Percentiles rank a stretch among this genome's conserved stretches.
Evolutionary conservation across 805 yeast species (phyloP).

Genomic region (Yamadazyma phyllophila): DNA sequence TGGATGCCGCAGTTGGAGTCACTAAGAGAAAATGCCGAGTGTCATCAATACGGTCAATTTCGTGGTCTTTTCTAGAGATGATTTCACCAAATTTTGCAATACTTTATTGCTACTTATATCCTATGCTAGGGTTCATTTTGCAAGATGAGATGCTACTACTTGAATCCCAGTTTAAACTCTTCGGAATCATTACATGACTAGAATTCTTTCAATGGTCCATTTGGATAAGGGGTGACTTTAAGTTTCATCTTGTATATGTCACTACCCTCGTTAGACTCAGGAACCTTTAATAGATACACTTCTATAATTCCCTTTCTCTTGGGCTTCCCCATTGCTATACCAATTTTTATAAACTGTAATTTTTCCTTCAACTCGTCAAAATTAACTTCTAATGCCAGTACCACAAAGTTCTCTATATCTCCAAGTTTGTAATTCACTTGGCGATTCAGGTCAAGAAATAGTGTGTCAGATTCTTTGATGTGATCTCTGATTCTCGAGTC

Average conservation of each 20-base stretch:
- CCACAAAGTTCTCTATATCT: conserved; percentile 13
- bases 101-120: too few species aligned
- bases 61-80: conserved; percentile 5
- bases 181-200: too few species aligned
- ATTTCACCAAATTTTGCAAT: too few species aligned
- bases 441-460: conserved; percentile 29
- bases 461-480: conserved; percentile 11
- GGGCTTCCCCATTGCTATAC: conserved; percentile 30
- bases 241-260: conserved; percentile 17
- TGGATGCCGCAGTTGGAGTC: conserved; percentile 65
- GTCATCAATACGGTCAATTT: conserved; percentile 12
- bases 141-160: too few species aligned
- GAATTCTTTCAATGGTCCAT: not conserved
- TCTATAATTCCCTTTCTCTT: conserved; percentile 34
- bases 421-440: conserved; percentile 24
- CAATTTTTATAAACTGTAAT: conserved; percentile 30
- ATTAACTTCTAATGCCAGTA: conserved; percentile 9
- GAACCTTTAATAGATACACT: conserved; percentile 27
- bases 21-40: conserved; percentile 29
- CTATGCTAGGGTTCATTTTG: too few species aligned
- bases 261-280: conserved; percentile 5
- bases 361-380: conserved; percentile 8
- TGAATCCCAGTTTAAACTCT: too few species aligned
- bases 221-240: conserved; percentile 7
- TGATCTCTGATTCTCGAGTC: conserved; percentile 28